Conservation (phyloP, 2,329 filamentous ascomycete genomes). For the Keithomyces neogunnii region DNA sequence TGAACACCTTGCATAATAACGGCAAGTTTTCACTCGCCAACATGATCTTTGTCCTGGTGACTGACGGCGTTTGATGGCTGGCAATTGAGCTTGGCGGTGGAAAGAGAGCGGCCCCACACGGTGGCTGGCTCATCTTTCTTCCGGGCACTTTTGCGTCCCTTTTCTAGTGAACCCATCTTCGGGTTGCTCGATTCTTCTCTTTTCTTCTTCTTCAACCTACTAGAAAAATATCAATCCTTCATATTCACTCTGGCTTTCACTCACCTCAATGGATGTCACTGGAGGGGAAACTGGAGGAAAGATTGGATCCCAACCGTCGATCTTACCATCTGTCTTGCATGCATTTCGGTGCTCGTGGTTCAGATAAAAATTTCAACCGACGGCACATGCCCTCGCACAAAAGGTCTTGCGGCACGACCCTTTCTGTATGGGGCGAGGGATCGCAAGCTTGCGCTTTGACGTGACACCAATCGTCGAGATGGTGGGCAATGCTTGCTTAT, state of each 20-base stretch:
- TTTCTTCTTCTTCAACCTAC: constrained; percentile 30
- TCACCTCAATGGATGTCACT: constrained; percentile 39
- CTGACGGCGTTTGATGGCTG: too few species aligned
- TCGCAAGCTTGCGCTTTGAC: too few species aligned
- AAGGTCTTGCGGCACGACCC: not conserved
- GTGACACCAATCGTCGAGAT: too few species aligned
- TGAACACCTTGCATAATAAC: too few species aligned
- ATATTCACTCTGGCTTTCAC: constrained; percentile 62
- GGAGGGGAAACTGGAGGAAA: constrained; percentile 69
- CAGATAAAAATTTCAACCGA: constrained; percentile 25
- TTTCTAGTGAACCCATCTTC: not conserved
- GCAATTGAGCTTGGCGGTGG: too few species aligned
- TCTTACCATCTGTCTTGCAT: constrained; percentile 40
- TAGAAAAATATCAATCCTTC: constrained; percentile 41
- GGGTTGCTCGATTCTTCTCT: constrained; percentile 10
- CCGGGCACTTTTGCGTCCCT: constrained; percentile 8
- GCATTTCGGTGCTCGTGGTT: constrained; percentile 23
- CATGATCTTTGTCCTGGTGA: too few species aligned
- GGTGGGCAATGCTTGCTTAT: too few species aligned
- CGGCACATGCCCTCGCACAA: constrained; percentile 20
- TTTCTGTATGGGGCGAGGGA: not conserved
- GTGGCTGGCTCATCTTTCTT: constrained; percentile 17
- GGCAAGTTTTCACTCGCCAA: too few species aligned
- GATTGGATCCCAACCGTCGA: constrained; percentile 36
- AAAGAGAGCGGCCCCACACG: too few species aligned